A percentile compares a stretch with the other conserved stretches of the same genome.
Evolutionary conservation across 306 rosid genomes (phyloP).

Genomic region (Prinsepia uniflora): DNA sequence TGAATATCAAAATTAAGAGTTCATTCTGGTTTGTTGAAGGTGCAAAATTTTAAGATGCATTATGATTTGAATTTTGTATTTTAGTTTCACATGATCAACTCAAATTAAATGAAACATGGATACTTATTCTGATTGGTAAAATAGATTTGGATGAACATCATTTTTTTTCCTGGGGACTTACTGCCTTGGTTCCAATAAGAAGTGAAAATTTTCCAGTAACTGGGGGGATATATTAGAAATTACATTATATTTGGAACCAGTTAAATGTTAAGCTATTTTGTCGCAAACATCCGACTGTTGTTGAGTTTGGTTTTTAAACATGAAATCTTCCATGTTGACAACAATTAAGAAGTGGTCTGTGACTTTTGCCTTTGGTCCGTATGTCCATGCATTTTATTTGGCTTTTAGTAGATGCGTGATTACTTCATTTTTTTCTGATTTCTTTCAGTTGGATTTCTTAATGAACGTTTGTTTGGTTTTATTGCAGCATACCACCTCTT

Average conservation of each 20-base stretch:
- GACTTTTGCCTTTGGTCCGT: neutral
- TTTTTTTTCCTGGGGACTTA: neutral
- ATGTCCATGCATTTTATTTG: neutral
- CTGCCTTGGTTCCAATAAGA: neutral
- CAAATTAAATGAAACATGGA: too few species aligned
- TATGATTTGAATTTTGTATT: neutral
- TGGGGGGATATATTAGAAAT: neutral
- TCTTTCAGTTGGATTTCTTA: conserved; percentile 13
- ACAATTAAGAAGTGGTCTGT: neutral
- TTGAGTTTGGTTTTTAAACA: neutral
- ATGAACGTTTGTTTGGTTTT: conserved; percentile 20
- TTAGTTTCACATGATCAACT: neutral
- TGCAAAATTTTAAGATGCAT: neutral
- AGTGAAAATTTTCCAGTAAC: neutral
- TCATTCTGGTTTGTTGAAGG: neutral
- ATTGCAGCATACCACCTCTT: conserved; percentile 92
- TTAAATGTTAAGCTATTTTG: neutral
- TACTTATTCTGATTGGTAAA: neutral
- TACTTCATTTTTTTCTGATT: conserved; percentile 7
- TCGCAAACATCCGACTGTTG: neutral
- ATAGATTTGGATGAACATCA: neutral
- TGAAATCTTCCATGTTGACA: neutral
- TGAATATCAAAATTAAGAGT: neutral
- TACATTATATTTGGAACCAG: neutral
- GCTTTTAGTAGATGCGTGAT: neutral